These are phyloP conservation scores for Solanum dulcamara DNA, from an alignment of 257 asterid genomes.

Conservation along the genomic window DNA sequence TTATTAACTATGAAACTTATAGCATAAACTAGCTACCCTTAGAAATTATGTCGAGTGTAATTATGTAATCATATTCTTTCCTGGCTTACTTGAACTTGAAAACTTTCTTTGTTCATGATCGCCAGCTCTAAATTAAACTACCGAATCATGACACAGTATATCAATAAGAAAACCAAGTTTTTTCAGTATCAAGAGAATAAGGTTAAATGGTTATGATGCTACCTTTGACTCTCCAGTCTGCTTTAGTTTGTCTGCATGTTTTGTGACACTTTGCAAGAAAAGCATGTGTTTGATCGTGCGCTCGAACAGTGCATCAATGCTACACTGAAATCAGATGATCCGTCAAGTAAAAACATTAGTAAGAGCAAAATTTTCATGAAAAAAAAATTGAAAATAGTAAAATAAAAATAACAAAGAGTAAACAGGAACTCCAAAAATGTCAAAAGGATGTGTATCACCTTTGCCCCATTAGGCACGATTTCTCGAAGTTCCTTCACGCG, in stretches of 20 bases:
- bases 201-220: background rate
- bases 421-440: background rate
- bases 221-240: constrained; percentile 87
- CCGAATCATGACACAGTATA: background rate
- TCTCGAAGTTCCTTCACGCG: constrained; percentile 90
- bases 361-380: background rate
- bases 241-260: constrained; percentile 86
- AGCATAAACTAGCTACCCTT: background rate
- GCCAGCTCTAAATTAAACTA: background rate
- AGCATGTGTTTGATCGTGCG: constrained; percentile 92
- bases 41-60: background rate
- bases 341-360: background rate
- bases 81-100: background rate
- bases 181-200: background rate
- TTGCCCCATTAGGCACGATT: constrained; percentile 86
- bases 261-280: constrained; percentile 85
- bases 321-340: constrained; percentile 61
- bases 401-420: background rate
- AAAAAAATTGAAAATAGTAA: background rate
- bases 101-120: background rate
- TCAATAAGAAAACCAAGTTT: background rate
- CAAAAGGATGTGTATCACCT: constrained; percentile 33
- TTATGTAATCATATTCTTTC: background rate
- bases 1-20: background rate
- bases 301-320: constrained; percentile 91